Evolutionary conservation across 1,284 basidiomycete species (phyloP).

Genomic region (Ganoderma multipileum): DNA sequence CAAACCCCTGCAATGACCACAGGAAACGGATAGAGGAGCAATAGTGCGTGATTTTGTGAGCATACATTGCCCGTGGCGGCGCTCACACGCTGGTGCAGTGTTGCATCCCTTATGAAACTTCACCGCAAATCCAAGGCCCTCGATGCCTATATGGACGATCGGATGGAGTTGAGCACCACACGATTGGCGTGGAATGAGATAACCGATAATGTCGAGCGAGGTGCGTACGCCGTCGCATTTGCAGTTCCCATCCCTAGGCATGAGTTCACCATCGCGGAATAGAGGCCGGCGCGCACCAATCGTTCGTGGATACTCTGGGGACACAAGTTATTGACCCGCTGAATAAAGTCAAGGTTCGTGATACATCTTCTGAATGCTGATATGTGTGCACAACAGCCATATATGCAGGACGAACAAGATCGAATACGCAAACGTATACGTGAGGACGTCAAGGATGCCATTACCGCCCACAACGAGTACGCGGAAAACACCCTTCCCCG

Average conservation of each 20-base stretch:
- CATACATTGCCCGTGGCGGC: not conserved
- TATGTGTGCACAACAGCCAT: conserved; percentile 11
- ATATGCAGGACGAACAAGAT: conserved; percentile 79
- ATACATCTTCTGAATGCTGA: not conserved
- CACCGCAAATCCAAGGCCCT: conserved; percentile 73
- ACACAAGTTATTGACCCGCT: conserved; percentile 77
- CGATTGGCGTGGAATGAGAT: conserved; percentile 84
- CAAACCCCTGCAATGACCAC: conserved; percentile 26
- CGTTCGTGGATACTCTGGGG: conserved; percentile 75
- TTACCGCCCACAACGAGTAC: conserved; percentile 77
- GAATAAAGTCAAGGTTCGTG: conserved; percentile 66
- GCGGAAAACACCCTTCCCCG: conserved; percentile 78
- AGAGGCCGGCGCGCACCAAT: conserved; percentile 85
- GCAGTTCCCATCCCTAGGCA: not conserved
- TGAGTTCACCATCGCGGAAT: conserved; percentile 21
- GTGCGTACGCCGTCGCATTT: conserved; percentile 43
- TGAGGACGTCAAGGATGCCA: conserved; percentile 84
- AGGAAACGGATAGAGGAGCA: conserved; percentile 85
- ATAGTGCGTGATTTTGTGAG: conserved; percentile 62
- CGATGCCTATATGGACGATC: conserved; percentile 72
- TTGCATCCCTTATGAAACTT: conserved; percentile 74
- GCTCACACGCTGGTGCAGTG: conserved; percentile 47
- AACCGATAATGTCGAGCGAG: conserved; percentile 83
- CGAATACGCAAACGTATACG: conserved; percentile 89
- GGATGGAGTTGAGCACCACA: conserved; percentile 56